Base-by-base conservation (phyloP, 2,329 filamentous ascomycete genomes). In the Lachnellula suecica region DNA sequence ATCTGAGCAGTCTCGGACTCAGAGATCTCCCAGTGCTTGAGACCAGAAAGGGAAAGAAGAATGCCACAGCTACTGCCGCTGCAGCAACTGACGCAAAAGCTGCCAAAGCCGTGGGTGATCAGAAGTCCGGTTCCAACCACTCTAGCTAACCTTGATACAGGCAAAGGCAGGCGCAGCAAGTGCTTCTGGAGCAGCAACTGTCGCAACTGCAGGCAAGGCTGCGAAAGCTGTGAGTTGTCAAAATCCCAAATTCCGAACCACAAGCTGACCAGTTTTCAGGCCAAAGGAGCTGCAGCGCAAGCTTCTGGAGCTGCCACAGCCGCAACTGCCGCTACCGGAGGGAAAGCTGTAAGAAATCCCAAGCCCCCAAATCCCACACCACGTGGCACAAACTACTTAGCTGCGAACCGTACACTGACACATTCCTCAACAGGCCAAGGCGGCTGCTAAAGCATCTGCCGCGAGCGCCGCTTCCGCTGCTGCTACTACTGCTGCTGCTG, bases 21-120 rank as follows among this genome's bases (percentile, higher is more conserved):
- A 51, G 59, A 52, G 38, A 48, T 31, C 24, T 54, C 2, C 59
- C 56, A 6, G 45, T 52, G 1, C 56, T 61, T 19, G 57, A 62
- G 37, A 19, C 51, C 7, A 23, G n/a, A n/a, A n/a, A n/a, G n/a
- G n/a, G 59, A 44, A 61, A 61, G 31, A 44, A 37, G 20, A 53
- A 57, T 15, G 52, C 46, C 22, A 57, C 56, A 19, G 49, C 57
- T 4, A 52, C 44, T 19, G 52, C 56, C 31, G 45, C 25, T 42
- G 48, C 25, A 11, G 49, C 23, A 4, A 42, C 49, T 24, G 51
- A 41, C 19, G 38, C 19, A 8, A n/a, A 15, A 4, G 24, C 48
- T 43, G 40, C 50, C 19, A 43, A 51, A n/a, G 49, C 49, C 31
- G 34, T n/a, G 7, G n/a, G n/a, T 2, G 34, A 31, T 7, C 27